Conservation (phyloP, 192 early-diverging fungal genomes). For the Funneliformis geosporum region DNA sequence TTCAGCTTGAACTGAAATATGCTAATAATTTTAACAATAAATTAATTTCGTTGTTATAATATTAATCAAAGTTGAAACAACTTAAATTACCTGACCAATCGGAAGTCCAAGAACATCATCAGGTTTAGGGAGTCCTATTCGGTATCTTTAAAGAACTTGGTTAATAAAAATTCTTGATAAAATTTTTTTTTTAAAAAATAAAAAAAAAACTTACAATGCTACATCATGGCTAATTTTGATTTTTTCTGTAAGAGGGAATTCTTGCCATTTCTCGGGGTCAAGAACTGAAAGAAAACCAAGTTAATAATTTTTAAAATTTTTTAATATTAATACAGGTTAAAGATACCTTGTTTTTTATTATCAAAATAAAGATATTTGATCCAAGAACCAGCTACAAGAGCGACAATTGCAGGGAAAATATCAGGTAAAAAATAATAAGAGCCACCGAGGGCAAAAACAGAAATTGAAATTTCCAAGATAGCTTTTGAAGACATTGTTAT, state of each 20-base stretch:
- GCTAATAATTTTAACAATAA: conserved; percentile 42
- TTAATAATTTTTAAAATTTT: not conserved
- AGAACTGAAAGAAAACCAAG: conserved; percentile 46
- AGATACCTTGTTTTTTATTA: conserved; percentile 2
- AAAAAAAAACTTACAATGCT: conserved; percentile 64
- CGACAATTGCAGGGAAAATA: not conserved
- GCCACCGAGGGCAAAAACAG: not conserved
- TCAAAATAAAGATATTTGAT: conserved; percentile 11
- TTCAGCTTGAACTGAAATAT: conserved; percentile 84
- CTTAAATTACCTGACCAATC: conserved; percentile 69
- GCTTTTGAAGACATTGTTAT: not conserved
- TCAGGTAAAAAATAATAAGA: conserved; percentile 19
- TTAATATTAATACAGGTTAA: not conserved
- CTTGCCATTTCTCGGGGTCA: conserved; percentile 70
- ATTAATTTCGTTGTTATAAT: not conserved
- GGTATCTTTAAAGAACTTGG: conserved; percentile 60
- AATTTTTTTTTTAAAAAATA: not conserved
- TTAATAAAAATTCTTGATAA: not conserved
- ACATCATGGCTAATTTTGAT: conserved; percentile 79
- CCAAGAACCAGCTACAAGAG: not conserved
- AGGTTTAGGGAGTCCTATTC: conserved; percentile 74
- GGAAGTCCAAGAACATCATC: conserved; percentile 80
- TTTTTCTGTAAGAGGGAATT: conserved; percentile 79
- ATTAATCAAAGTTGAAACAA: not conserved
- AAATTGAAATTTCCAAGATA: not conserved